Conservation (phyloP, 2,329 filamentous ascomycete species). For the Nakataea oryzae region DNA sequence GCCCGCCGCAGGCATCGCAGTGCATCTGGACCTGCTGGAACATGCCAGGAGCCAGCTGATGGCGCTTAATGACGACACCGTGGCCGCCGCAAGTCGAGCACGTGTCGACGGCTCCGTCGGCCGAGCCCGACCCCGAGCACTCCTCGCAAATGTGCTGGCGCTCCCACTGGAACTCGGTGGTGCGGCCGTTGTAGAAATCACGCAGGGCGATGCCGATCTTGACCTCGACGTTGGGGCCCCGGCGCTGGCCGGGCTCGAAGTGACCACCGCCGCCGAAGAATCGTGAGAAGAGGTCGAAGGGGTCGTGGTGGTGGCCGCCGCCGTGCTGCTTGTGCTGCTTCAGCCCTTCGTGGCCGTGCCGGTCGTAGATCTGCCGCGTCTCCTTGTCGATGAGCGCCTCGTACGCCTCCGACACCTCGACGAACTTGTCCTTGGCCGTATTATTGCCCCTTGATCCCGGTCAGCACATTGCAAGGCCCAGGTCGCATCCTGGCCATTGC, state of each 20-base stretch:
- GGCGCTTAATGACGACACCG: slow-evolving; percentile 77
- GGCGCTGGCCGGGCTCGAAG: slow-evolving; percentile 64
- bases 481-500: background rate
- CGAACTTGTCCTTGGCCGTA: slow-evolving; percentile 79
- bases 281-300: slow-evolving; percentile 90
- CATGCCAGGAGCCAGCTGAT: slow-evolving; percentile 93
- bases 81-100: slow-evolving; percentile 70
- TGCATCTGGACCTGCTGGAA: slow-evolving; percentile 93
- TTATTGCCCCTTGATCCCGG: slow-evolving; percentile 54
- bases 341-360: slow-evolving; percentile 84
- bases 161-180: slow-evolving; percentile 81
- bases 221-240: slow-evolving; percentile 83
- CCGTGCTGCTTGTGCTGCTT: slow-evolving; percentile 70
- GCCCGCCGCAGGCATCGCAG: slow-evolving; percentile 80
- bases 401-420: slow-evolving; percentile 90
- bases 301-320: slow-evolving; percentile 60
- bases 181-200: slow-evolving; percentile 86
- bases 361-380: slow-evolving; percentile 82
- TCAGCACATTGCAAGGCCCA: background rate
- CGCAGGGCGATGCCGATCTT: slow-evolving; percentile 67
- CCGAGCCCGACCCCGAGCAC: slow-evolving; percentile 77
- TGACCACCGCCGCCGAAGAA: slow-evolving; percentile 93
- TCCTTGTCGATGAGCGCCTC: slow-evolving; percentile 76
- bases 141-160: slow-evolving; percentile 92
- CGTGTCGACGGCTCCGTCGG: slow-evolving; percentile 72